These are phyloP conservation scores for Pythium periplocum DNA, from an alignment of 352 stramenopile genomes.

Conservation along the genomic window DNA sequence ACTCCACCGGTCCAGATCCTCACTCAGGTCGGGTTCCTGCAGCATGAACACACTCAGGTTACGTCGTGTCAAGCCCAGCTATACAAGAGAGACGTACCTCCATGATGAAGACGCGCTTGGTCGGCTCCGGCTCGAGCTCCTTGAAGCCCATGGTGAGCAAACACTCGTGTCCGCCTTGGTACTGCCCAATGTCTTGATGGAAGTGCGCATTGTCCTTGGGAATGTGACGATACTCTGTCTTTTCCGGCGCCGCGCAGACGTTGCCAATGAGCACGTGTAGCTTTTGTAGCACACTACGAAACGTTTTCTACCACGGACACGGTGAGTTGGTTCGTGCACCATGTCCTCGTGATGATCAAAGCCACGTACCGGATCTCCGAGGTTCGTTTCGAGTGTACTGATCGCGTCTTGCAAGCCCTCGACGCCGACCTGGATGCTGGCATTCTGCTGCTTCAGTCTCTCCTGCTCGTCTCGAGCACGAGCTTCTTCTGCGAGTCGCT, in stretches of 20 bases:
- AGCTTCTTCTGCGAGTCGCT: slow-evolving; percentile 15
- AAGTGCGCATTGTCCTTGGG: slow-evolving; percentile 70
- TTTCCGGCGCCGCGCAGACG: slow-evolving; percentile 70
- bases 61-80: neutral
- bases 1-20: slow-evolving; percentile 77
- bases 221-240: slow-evolving; percentile 61
- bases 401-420: slow-evolving; percentile 38
- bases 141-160: slow-evolving; percentile 71
- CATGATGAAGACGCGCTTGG: slow-evolving; percentile 49
- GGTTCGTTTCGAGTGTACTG: slow-evolving; percentile 33
- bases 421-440: slow-evolving; percentile 28
- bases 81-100: slow-evolving; percentile 30
- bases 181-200: slow-evolving; percentile 60
- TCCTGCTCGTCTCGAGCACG: slow-evolving; percentile 17
- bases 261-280: slow-evolving; percentile 50
- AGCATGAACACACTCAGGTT: neutral
- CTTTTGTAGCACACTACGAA: slow-evolving; percentile 38
- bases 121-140: slow-evolving; percentile 43
- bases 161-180: slow-evolving; percentile 48
- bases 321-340: too few relatives aligned
- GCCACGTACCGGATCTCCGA: slow-evolving; percentile 22
- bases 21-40: slow-evolving; percentile 68
- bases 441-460: slow-evolving; percentile 26
- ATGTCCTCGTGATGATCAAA: slow-evolving; percentile 6
- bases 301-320: slow-evolving; percentile 8